Conservation (phyloP, 805 yeast genomes). For the Naumovozyma castellii region DNA sequence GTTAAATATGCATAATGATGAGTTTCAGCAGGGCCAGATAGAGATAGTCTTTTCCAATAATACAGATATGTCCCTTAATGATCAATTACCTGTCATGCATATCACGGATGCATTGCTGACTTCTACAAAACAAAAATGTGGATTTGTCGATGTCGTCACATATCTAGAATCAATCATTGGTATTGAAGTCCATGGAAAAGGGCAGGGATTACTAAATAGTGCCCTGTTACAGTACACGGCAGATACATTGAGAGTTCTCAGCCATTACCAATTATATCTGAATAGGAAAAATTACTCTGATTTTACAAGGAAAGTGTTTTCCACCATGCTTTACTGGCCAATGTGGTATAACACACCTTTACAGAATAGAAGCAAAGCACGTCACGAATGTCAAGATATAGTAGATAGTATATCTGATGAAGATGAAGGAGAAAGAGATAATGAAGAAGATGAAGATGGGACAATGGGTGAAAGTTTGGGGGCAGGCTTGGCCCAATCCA, state of each 20-base stretch:
- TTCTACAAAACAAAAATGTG: slow-evolving; percentile 18
- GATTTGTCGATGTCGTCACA: slow-evolving; percentile 34
- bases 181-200: slow-evolving; percentile 3
- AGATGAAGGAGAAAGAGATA: slow-evolving; percentile 12
- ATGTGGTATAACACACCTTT: slow-evolving; percentile 62
- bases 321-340: slow-evolving; percentile 53
- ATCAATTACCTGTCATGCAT: slow-evolving; percentile 42
- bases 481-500: slow-evolving; percentile 21
- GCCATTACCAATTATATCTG: slow-evolving; percentile 48
- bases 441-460: slow-evolving; percentile 4
- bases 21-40: slow-evolving; percentile 2
- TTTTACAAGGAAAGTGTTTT: slow-evolving; percentile 48
- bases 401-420: slow-evolving; percentile 11
- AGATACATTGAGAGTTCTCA: slow-evolving; percentile 37
- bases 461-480: slow-evolving; percentile 4
- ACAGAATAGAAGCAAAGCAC: slow-evolving; percentile 11
- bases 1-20: slow-evolving; percentile 7
- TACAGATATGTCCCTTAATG: slow-evolving; percentile 42
- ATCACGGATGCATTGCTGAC: slow-evolving; percentile 2
- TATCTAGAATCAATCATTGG: slow-evolving; percentile 16
- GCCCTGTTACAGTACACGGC: slow-evolving; percentile 37
- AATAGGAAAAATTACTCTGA: slow-evolving; percentile 50
- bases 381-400: slow-evolving; percentile 13
- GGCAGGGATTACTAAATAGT: slow-evolving; percentile 32
- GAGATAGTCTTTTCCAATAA: slow-evolving; percentile 49